Conservation (phyloP, 129 eudicot genomes). For the Deinandra increscens region DNA sequence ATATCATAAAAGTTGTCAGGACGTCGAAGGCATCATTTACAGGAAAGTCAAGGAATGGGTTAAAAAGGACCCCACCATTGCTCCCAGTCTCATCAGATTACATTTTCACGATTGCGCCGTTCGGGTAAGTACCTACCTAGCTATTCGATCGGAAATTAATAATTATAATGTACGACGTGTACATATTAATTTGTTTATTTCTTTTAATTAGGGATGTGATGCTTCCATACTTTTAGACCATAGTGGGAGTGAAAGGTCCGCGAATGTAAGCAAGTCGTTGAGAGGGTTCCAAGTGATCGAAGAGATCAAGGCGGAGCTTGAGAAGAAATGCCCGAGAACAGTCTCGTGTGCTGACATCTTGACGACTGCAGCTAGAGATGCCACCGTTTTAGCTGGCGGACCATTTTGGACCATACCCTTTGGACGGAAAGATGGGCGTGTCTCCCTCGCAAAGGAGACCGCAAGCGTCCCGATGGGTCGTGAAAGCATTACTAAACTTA, state of each 20-base stretch:
- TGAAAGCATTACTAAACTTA: conserved; percentile 59
- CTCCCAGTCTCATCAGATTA: conserved; percentile 68
- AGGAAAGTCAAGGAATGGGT: conserved; percentile 53
- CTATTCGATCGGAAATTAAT: no score
- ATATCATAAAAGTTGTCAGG: conserved; percentile 48
- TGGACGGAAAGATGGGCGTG: conserved; percentile 75
- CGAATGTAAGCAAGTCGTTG: conserved; percentile 60
- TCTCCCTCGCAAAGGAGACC: conserved; percentile 65
- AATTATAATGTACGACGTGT: no score
- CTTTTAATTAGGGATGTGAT: conserved; percentile 86
- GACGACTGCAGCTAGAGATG: conserved; percentile 70
- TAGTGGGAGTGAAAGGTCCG: conserved; percentile 62
- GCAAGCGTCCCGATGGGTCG: conserved; percentile 59
- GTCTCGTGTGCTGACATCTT: conserved; percentile 90
- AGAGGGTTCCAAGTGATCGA: conserved; percentile 78
- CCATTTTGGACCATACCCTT: conserved; percentile 73
- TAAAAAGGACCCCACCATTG: conserved; percentile 58
- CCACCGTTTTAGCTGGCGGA: conserved; percentile 58
- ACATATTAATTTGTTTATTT: no score
- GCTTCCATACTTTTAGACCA: conserved; percentile 67
- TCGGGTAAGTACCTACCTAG: no score
- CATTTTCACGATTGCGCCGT: conserved; percentile 78
- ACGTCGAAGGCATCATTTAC: conserved; percentile 52
- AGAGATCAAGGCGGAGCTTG: conserved; percentile 59
- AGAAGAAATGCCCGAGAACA: conserved; percentile 65